A percentile compares a stretch with the other conserved stretches of the same genome.
phyloP scores from a whole-genome alignment of 1,284 basidiomycete species.

The Heterobasidion parviporum region DNA sequence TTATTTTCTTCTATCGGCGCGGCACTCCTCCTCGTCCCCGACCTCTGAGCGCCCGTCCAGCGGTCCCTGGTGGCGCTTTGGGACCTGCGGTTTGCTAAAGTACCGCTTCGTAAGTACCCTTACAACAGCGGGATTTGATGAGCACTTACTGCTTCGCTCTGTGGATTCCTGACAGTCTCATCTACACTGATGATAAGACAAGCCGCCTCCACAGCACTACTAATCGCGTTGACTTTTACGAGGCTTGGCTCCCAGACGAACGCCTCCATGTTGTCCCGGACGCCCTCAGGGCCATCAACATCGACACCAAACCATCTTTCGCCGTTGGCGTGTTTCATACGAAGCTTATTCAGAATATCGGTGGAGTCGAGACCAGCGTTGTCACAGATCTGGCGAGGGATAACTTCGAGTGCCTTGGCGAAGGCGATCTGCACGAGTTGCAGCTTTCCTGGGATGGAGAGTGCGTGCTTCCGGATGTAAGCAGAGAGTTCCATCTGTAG shows the following conservation, averaged over 20 bases:
- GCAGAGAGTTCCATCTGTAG: conserved; percentile 93
- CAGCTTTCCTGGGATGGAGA: conserved; percentile 93
- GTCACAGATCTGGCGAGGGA: conserved; percentile 97
- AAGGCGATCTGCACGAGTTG: conserved; percentile 95
- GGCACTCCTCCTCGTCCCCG: conserved; percentile 68
- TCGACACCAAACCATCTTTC: conserved; percentile 92
- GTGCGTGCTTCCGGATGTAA: conserved; percentile 82
- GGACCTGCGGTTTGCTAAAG: conserved; percentile 64
- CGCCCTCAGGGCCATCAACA: conserved; percentile 83
- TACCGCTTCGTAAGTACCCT: conserved; percentile 5
- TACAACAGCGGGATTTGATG: not conserved
- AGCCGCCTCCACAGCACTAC: conserved; percentile 92
- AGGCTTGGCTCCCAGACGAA: conserved; percentile 99
- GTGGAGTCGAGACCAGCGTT: conserved; percentile 98
- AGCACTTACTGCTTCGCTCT: conserved; percentile 73
- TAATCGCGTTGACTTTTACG: conserved; percentile 93
- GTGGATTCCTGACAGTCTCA: conserved; percentile 90
- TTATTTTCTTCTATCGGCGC: conserved; percentile 39
- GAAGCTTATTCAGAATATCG: conserved; percentile 93
- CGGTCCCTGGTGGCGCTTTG: conserved; percentile 75
- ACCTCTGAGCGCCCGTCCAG: conserved; percentile 76
- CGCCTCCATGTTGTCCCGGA: conserved; percentile 92
- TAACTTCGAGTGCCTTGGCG: conserved; percentile 95
- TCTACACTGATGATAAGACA: conserved; percentile 93
- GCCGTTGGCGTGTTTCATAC: conserved; percentile 92